These are phyloP conservation scores for Eustoma russellianum DNA, from an alignment of 257 asterid genomes.

Conservation along the genomic window DNA sequence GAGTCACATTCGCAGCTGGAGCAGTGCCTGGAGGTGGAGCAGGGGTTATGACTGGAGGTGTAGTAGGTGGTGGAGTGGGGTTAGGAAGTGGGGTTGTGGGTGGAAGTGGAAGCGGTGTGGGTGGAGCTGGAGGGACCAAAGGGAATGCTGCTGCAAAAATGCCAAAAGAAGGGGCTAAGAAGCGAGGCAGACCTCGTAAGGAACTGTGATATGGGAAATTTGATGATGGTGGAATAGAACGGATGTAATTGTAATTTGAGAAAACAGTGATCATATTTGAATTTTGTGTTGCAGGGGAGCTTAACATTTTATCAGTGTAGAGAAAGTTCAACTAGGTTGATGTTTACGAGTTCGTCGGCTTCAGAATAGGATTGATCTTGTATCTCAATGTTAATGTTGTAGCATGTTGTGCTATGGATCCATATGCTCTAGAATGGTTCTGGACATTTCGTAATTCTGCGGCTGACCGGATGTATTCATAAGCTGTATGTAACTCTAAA, in stretches of 20 bases:
- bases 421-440: conserved; percentile 2
- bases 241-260: too few species aligned
- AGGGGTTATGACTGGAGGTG: too few species aligned
- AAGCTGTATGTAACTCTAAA: background rate
- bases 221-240: background rate
- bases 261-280: background rate
- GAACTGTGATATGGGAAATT: background rate
- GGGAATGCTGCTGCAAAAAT: background rate
- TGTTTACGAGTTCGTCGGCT: background rate
- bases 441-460: background rate
- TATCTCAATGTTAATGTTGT: background rate
- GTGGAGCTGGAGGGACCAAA: conserved; percentile 3
- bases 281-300: background rate
- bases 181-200: conserved; percentile 77
- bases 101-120: conserved; percentile 2
- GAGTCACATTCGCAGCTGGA: too few species aligned
- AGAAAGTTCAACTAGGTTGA: background rate
- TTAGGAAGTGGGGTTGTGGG: too few species aligned
- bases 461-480: background rate
- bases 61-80: too few species aligned
- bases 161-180: conserved; percentile 29
- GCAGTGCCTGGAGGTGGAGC: too few species aligned
- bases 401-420: background rate
- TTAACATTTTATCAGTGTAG: too few species aligned
- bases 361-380: background rate